Base-by-base conservation (phyloP, 805 yeast genomes). In the Candida loeiensis region DNA sequence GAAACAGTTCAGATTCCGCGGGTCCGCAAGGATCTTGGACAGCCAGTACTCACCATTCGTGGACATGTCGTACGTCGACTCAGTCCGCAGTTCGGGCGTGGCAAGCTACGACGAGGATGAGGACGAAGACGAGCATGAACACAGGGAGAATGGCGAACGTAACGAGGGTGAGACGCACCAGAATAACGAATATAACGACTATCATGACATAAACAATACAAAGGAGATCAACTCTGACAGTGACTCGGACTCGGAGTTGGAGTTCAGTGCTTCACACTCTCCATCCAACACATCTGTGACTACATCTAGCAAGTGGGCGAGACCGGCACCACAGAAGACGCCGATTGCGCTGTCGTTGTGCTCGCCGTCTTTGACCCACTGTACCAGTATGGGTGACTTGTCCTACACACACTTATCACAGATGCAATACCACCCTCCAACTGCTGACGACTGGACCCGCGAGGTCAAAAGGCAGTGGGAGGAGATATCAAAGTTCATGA, bases 1-100 rank as follows among this genome's bases (percentile, higher is more conserved):
- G 56, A 82, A 76, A 53, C 95, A 87, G 61, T 84, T 80, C 56
- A 68, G 95, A 49, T 67, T 87, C 45, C 72, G 79, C 41, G 95
- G 95, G 9, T 59, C 66, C 19, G 85, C 85, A 11, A 71, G 78
- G 45, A 52, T 68, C 24, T 55, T 69, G 24, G 72, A 66, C 48
- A 54, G 51, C 37, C 46, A 45, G 8, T 48, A 58, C 41, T 48
- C 48, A 14, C 74, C 74, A 2, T 41, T 44, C 15, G 51, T 66
- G 31, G 68, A 63, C 41, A 47, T 64, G 36, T 48, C 61, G 14
- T 50, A 47, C 26, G 53, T 62, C 32, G 63, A 48, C 30, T 41
- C 49, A 25, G 48, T 57, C 34, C 49, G 50, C 34, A 51, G 45
- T 33, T 25, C 28, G 19, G 34, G 37, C 2, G 19, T 19, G 14